Percentiles rank a stretch among this genome's conserved stretches.
These are phyloP conservation scores for Ascochyta viciae-villosae DNA, from an alignment of 2,329 filamentous ascomycete species.

Conservation along the genomic window DNA sequence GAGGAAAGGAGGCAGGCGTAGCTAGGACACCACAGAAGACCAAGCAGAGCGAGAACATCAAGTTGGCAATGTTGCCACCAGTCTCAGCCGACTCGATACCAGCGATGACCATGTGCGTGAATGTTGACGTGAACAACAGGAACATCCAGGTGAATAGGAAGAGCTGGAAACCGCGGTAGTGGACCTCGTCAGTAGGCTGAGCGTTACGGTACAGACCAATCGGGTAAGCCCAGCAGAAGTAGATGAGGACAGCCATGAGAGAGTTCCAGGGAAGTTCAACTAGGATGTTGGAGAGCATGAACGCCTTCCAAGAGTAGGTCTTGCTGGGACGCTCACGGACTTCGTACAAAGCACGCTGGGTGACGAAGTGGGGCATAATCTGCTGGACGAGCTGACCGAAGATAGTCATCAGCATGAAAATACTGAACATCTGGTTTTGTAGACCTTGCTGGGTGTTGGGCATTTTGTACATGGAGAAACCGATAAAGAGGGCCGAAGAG, in stretches of 20 bases:
- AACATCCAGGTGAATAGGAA: constrained; percentile 79
- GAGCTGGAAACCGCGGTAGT: constrained; percentile 77
- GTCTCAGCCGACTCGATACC: constrained; percentile 77
- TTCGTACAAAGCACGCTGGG: constrained; percentile 82
- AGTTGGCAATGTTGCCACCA: constrained; percentile 76
- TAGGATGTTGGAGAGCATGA: constrained; percentile 82
- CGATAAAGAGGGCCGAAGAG: constrained; percentile 75
- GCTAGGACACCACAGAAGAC: constrained; percentile 76
- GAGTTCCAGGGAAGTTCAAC: constrained; percentile 88
- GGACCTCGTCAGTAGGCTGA: constrained; percentile 63
- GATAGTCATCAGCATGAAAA: constrained; percentile 82
- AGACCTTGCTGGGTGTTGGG: constrained; percentile 77
- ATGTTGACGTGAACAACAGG: constrained; percentile 81
- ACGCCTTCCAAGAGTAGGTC: constrained; percentile 84
- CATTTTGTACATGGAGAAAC: constrained; percentile 79
- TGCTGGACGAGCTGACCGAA: constrained; percentile 82
- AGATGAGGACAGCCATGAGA: constrained; percentile 78
- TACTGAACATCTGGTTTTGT: constrained; percentile 85
- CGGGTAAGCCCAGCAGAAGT: constrained; percentile 84
- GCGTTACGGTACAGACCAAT: constrained; percentile 79
- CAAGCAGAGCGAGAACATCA: constrained; percentile 75
- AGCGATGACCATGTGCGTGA: constrained; percentile 79
- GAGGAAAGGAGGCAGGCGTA: constrained; percentile 62
- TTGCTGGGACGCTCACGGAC: constrained; percentile 84
- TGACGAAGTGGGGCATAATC: constrained; percentile 86